Evolutionary conservation across 352 stramenopile genomes (phyloP), one percentile per base, ranked within the genome.

Genomic region (Phytophthora chlamydospora): DNA sequence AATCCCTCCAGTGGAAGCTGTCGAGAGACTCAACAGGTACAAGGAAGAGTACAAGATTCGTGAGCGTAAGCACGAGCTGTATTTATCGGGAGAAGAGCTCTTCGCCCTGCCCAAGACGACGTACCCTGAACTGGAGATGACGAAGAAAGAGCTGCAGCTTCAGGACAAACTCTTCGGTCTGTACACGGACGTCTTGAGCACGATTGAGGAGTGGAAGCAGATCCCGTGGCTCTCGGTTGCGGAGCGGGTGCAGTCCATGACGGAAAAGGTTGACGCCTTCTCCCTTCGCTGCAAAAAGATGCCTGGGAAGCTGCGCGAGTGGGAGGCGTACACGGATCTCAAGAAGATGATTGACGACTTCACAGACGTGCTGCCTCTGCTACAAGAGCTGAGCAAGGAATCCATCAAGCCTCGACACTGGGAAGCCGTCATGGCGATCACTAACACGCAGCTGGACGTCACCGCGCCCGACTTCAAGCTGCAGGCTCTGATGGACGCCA

Each of bases 291-390:
- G 96, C 75, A 99, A 99, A 83, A 99, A 99, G 60, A 91, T 99
- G 75, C 97, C 97, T 2, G 85, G 86, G 3, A 97, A 98, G 58
- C 76, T 99, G 40, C 85, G 96, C 40, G 95, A 98, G 51, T 99
- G 97, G 89, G 94, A 99, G 35, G 97, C 97, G 6, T 99, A 98
- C 73, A 97, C 94, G 1, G 91, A 98, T 45, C 68, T 99, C 1
- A 98, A 97, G 64, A 91, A 95, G 51, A 97, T 98, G 83, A 99
- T 99, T 58, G 94, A 99, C 59, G 97, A 99, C 61, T 99, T 99
- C 52, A 98, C 97, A 2, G 96, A 96, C 42, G 93, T 99, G 6
- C 65, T 99, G 6, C 97, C 97, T 10, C 68, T 99, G 5, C 67
- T 99, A 2, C 90, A 98, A 59, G 96, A 99, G 54, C 74, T 99